Evolutionary conservation across 129 eudicot genomes (phyloP).

Genomic region (Rutidosis leptorrhynchoides): DNA sequence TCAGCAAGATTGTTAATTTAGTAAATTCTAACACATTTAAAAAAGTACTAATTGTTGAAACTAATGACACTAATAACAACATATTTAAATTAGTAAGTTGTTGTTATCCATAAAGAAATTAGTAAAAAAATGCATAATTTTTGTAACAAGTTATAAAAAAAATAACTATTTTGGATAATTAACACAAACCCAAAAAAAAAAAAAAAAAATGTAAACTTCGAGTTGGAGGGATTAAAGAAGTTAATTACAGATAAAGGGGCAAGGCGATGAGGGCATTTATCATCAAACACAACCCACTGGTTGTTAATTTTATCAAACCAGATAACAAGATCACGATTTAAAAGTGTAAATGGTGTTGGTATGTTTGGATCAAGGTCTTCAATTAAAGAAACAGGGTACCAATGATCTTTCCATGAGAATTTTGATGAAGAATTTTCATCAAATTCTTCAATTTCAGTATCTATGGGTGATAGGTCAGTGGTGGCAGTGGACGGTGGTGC

Average conservation of each 20-base stretch:
- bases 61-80: neutral
- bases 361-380: slow-evolving; percentile 72
- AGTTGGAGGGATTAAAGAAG: neutral
- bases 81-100: neutral
- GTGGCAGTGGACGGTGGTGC: slow-evolving; percentile 57
- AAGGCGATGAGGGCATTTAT: slow-evolving; percentile 94
- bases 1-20: neutral
- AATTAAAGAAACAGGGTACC: slow-evolving; percentile 88
- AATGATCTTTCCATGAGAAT: slow-evolving; percentile 92
- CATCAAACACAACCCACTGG: slow-evolving; percentile 85
- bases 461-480: slow-evolving; percentile 30
- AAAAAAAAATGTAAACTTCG: neutral
- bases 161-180: neutral
- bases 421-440: slow-evolving; percentile 39
- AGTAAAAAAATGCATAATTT: neutral
- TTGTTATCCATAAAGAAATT: neutral
- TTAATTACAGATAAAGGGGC: slow-evolving; percentile 80
- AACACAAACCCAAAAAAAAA: neutral
- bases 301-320: slow-evolving; percentile 60
- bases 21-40: neutral
- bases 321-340: slow-evolving; percentile 75
- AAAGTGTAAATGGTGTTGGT: slow-evolving; percentile 88
- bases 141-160: neutral
- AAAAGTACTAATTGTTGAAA: neutral
- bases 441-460: slow-evolving; percentile 31